These are phyloP conservation scores for Didymella lethalis DNA, from an alignment of 2,329 filamentous ascomycete genomes.

Conservation along the genomic window DNA sequence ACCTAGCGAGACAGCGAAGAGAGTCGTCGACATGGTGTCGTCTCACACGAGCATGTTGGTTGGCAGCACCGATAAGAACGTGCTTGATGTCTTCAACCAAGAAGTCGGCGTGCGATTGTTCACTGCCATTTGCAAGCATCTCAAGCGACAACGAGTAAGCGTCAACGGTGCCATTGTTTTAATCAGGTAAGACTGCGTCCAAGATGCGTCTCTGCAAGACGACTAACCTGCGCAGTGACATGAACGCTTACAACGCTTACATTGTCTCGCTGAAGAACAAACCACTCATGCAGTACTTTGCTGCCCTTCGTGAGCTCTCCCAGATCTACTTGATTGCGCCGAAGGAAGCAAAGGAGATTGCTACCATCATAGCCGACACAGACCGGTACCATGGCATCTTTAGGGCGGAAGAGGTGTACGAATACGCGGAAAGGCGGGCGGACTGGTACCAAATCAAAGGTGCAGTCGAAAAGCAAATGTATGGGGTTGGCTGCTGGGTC, in stretches of 20 bases:
- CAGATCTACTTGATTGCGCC: slow-evolving; percentile 95
- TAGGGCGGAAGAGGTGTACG: slow-evolving; percentile 93
- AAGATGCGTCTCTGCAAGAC: not conserved
- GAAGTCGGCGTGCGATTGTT: slow-evolving; percentile 95
- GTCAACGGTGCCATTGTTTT: slow-evolving; percentile 89
- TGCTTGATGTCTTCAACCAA: slow-evolving; percentile 98
- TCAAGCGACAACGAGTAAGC: slow-evolving; percentile 93
- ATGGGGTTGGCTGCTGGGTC: slow-evolving; percentile 84
- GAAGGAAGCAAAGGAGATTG: slow-evolving; percentile 89
- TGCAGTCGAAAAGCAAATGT: slow-evolving; percentile 95
- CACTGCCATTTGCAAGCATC: slow-evolving; percentile 90
- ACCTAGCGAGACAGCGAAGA: slow-evolving; percentile 78
- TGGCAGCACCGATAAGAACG: slow-evolving; percentile 95
- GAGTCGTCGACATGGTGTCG: slow-evolving; percentile 84
- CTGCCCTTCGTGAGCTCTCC: slow-evolving; percentile 86
- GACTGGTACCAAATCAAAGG: slow-evolving; percentile 94
- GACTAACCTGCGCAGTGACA: slow-evolving; percentile 68
- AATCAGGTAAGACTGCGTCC: slow-evolving; percentile 65
- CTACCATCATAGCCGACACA: slow-evolving; percentile 89
- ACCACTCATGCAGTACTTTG: slow-evolving; percentile 88
- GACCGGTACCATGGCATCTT: slow-evolving; percentile 93
- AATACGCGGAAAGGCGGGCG: slow-evolving; percentile 90
- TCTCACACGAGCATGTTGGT: slow-evolving; percentile 92
- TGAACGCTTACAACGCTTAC: slow-evolving; percentile 91
- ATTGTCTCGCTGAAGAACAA: slow-evolving; percentile 81